These are phyloP conservation scores for Bonia amplexicaulis DNA, from an alignment of 176 grass and related monocot genomes.

Conservation along the genomic window DNA sequence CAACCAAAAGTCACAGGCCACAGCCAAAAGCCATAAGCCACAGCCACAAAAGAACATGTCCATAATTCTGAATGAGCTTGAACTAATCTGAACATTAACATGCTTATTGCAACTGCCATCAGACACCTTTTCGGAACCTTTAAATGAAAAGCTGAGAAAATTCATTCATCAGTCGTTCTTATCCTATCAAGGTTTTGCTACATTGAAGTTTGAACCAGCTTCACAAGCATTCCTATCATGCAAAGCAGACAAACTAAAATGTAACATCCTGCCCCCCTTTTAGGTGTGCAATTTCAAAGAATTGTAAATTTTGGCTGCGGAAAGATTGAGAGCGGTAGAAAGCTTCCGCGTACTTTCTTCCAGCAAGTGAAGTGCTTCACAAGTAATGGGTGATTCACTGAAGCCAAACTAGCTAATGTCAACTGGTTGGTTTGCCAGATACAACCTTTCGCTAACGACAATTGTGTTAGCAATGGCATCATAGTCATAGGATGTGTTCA, in stretches of 20 bases:
- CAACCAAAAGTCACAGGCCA: too few relatives aligned
- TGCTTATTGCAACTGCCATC: conserved; percentile 8
- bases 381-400: conserved; percentile 44
- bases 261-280: conserved; percentile 51
- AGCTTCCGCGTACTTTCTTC: conserved; percentile 31
- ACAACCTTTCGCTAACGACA: conserved; percentile 36
- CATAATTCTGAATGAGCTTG: background rate
- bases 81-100: background rate
- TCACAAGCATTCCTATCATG: conserved; percentile 21
- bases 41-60: too few relatives aligned
- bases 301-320: conserved; percentile 11
- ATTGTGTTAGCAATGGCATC: conserved; percentile 28
- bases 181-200: conserved; percentile 16
- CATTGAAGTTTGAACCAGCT: conserved; percentile 36
- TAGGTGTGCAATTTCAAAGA: conserved; percentile 58
- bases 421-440: conserved; percentile 48
- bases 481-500: background rate
- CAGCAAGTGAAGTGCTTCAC: conserved; percentile 43
- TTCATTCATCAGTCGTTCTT: background rate
- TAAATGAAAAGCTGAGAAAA: conserved; percentile 23
- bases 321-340: conserved; percentile 38
- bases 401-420: conserved; percentile 34
- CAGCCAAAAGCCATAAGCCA: too few relatives aligned
- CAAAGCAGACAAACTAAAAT: conserved; percentile 62
- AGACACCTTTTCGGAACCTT: background rate